phyloP scores from a whole-genome alignment of 495 filamentous ascomycete genomes.

The Xylaria intraflava region DNA sequence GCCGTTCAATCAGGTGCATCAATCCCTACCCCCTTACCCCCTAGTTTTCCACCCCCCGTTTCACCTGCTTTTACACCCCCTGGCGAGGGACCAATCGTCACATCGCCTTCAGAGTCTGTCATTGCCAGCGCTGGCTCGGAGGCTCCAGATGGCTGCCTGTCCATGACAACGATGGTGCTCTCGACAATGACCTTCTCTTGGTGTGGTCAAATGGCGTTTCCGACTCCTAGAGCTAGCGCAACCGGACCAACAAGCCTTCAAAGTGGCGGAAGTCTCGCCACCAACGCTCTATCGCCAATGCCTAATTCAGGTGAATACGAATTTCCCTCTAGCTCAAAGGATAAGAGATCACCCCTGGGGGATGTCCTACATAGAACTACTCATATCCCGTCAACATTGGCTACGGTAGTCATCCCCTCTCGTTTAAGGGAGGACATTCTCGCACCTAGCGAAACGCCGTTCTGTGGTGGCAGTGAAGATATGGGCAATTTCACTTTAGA shows the following conservation, averaged over 20 bases:
- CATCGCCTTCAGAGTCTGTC: neutral
- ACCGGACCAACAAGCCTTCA: constrained; percentile 6
- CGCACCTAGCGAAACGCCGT: constrained; percentile 4
- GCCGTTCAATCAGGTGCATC: constrained; percentile 2
- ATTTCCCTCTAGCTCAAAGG: constrained; percentile 16
- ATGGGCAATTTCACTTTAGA: constrained; percentile 24
- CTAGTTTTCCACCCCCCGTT: constrained; percentile 20
- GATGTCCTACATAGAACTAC: constrained; percentile 2
- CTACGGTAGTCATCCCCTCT: constrained; percentile 21
- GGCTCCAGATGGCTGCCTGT: constrained; percentile 13
- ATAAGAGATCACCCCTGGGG: neutral
- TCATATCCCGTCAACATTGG: constrained; percentile 16
- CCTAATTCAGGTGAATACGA: constrained; percentile 15
- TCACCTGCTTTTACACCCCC: constrained; percentile 9
- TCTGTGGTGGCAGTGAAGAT: constrained; percentile 28
- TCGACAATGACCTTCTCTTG: constrained; percentile 25
- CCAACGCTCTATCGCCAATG: neutral
- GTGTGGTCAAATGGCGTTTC: constrained; percentile 22
- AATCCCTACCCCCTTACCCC: constrained; percentile 10
- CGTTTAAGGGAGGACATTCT: neutral
- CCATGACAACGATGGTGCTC: constrained; percentile 24
- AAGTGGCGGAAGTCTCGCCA: constrained; percentile 1
- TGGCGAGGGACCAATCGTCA: neutral
- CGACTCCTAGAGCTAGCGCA: neutral
- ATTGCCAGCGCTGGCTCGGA: constrained; percentile 4